phyloP scores from a whole-genome alignment of 2,329 filamentous ascomycete genomes.

The Diplodia scrobiculata region DNA sequence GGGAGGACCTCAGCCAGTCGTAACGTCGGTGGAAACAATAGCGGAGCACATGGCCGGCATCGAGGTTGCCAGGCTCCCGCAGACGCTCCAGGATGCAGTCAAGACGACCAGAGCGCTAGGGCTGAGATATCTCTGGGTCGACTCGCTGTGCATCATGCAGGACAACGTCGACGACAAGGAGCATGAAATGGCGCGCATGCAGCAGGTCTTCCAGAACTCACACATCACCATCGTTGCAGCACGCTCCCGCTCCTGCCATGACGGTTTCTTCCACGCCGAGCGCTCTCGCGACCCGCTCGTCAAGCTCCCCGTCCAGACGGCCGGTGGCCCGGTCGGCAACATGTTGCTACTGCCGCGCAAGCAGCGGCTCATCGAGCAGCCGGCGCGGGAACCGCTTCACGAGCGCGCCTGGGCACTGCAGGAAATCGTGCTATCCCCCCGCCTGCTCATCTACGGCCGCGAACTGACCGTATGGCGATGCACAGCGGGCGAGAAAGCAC shows the following conservation, averaged over 20 bases:
- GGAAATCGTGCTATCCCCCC: conserved; percentile 25
- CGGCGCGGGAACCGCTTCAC: conserved; percentile 11
- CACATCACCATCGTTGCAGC: conserved; percentile 25
- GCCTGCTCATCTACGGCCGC: conserved; percentile 27
- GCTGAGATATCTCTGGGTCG: conserved; percentile 29
- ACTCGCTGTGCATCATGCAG: conserved; percentile 29
- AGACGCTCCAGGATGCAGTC: conserved; percentile 27
- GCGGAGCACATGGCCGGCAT: conserved; percentile 4
- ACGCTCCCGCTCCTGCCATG: conserved; percentile 1
- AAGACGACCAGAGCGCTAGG: conserved; percentile 20
- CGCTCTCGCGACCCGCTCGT: not conserved
- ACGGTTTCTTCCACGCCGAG: conserved; percentile 19
- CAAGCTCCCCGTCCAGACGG: conserved; percentile 9
- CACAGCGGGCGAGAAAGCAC: conserved; percentile 13
- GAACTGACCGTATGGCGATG: conserved; percentile 20
- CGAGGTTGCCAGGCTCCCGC: conserved; percentile 15
- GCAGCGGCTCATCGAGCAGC: not conserved
- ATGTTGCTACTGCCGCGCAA: conserved; percentile 15
- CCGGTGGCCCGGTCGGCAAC: not conserved
- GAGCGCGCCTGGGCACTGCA: conserved; percentile 29
- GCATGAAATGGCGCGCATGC: conserved; percentile 22
- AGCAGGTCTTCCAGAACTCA: conserved; percentile 20
- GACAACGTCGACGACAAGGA: conserved; percentile 23
- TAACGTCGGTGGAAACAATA: not conserved
- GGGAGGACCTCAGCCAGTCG: conserved; percentile 2